Evolutionary conservation across 2,329 filamentous ascomycete genomes (phyloP), one percentile per base, ranked within the genome.

Genomic region (Aschersonia sp.): DNA sequence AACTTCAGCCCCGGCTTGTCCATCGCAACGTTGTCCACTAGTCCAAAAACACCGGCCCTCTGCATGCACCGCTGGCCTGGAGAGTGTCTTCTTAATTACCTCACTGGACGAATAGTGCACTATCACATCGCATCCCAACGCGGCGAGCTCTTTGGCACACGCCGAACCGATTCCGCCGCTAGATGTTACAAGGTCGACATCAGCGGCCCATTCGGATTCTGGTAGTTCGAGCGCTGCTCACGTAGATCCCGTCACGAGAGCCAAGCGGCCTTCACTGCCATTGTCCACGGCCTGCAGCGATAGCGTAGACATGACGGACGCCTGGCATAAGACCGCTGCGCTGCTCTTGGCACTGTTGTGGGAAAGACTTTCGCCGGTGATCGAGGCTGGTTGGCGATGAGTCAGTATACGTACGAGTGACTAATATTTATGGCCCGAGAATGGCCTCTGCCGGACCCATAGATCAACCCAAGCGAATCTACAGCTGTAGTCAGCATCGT

Each of bases 121-220:
- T 29, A 54, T 59, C 29, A 65, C 53, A 51, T 65, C 61, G 35
- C 63, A 65, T 1, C 63, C 63, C 40, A 65, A 57, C 4, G 60
- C 58, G 20, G 63, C 63, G 45, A 65, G 51, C 3, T 55, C 56
- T 47, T 52, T 57, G 9, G 61, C 63, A 46, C 56, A 58, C 0
- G 57, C 57, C 5, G 61, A 61, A 6, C 63, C 63, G 28, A 65
- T 65, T 3, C 63, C 63, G 45, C 62, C 63, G 40, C 62, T 65
- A 10, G 6, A 38, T 10, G 32, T 38, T 38, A 10, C 32, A 38
- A 6, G 6, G 6, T 38, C 32, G 10, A 6, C 32, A 10, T 38
- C 32, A 38, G 32, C 20, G 1, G 20, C 20, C 20, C 20, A 20
- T 20, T 20, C 20, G 20, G 20, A 20, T 20, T 20, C 20, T 20